A percentile compares a stretch with the other conserved stretches of the same genome.
Evolutionary conservation across 371 early-diverging fungal genomes (phyloP).

Genomic region (Haplosporangium sp.): DNA sequence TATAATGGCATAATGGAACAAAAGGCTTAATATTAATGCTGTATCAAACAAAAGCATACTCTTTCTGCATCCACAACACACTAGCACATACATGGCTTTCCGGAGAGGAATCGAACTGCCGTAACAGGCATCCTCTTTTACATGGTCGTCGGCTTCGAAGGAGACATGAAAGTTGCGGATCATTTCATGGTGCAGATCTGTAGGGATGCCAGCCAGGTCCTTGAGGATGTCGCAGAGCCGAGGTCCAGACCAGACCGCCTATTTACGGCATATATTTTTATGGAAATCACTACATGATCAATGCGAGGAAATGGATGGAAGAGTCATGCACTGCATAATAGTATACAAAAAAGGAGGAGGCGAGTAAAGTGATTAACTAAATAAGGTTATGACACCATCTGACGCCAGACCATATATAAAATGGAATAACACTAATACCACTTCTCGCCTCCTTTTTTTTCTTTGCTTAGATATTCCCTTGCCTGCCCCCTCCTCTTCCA

Average conservation of each 20-base stretch:
- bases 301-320: not conserved
- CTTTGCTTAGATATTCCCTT: too few species aligned
- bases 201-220: conserved; percentile 60
- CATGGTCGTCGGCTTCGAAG: conserved; percentile 81
- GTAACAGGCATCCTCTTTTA: conserved; percentile 78
- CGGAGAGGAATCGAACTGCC: conserved; percentile 86
- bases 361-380: conserved; percentile 1
- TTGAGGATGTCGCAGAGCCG: conserved; percentile 80
- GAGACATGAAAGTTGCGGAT: conserved; percentile 70
- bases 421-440: not conserved
- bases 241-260: conserved; percentile 83
- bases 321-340: conserved; percentile 4
- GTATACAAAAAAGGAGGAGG: conserved; percentile 4
- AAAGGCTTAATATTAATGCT: too few species aligned
- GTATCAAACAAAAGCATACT: not conserved
- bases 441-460: too few species aligned
- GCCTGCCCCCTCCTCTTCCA: too few species aligned
- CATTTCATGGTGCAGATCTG: conserved; percentile 42
- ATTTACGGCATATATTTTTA: not conserved
- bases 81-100: conserved; percentile 73
- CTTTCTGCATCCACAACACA: not conserved
- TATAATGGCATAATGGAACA: too few species aligned
- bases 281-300: too few species aligned
- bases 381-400: conserved; percentile 46
- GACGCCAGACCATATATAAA: conserved; percentile 14